Evolutionary conservation across 176 grass and related monocot species (phyloP).

Genomic region (Oryza glumipatula): DNA sequence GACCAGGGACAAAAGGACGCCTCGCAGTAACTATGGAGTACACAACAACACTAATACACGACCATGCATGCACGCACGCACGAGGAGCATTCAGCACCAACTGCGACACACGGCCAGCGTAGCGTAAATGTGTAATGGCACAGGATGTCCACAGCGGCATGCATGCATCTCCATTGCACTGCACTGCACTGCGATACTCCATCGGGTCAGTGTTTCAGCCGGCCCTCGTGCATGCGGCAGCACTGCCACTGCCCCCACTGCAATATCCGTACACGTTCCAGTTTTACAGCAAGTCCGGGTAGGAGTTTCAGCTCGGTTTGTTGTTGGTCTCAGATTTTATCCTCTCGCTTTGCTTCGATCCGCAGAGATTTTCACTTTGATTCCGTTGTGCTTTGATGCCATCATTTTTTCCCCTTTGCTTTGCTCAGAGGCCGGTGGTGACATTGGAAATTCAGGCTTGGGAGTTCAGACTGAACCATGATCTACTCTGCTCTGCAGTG

Average conservation of each 20-base stretch:
- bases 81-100: background rate
- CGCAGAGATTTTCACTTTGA: background rate
- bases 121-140: background rate
- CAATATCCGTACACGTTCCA: background rate
- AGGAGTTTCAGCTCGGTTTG: too few species aligned
- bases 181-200: background rate
- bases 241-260: background rate
- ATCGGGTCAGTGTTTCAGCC: background rate
- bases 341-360: background rate
- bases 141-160: background rate
- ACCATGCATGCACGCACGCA: background rate
- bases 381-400: background rate
- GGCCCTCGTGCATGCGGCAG: constrained; percentile 24
- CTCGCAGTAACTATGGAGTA: background rate
- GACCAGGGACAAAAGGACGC: background rate
- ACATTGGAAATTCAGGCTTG: background rate
- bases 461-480: background rate
- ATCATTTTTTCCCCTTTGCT: background rate
- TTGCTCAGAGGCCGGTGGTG: background rate
- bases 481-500: background rate
- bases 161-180: background rate
- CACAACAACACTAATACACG: too few species aligned
- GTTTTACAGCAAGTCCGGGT: too few species aligned
- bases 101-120: background rate
- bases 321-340: background rate